A percentile compares a stretch with the other conserved stretches of the same genome.
Conservation (phyloP, 345 rosid species). For the Gossypium stocksii region DNA sequence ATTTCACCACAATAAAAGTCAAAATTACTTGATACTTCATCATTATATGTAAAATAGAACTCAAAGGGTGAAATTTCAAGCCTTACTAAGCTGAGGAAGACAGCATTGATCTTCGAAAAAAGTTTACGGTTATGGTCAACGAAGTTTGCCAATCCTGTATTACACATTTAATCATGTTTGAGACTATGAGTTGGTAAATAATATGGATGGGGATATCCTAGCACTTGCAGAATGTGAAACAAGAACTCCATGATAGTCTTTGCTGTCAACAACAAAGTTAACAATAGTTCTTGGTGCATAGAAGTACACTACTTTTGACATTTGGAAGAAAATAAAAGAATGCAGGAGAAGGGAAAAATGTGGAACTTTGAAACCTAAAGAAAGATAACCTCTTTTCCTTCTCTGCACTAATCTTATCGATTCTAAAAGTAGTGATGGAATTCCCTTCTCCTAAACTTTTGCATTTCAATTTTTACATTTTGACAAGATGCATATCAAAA, state of each 20-base stretch:
- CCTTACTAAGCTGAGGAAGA: constrained; percentile 74
- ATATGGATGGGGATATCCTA: neutral
- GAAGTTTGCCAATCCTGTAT: constrained; percentile 61
- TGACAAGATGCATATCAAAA: neutral
- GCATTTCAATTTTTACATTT: neutral
- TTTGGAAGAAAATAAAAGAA: neutral
- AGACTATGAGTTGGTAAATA: neutral
- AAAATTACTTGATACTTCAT: neutral
- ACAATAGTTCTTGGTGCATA: neutral
- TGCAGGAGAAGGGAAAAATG: neutral
- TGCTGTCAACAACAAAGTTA: neutral
- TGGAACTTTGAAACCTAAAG: neutral
- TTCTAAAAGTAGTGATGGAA: neutral
- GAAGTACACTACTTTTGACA: neutral
- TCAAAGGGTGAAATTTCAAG: neutral
- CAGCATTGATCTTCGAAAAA: constrained; percentile 57
- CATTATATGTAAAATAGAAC: neutral
- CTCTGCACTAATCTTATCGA: neutral
- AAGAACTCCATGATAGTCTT: neutral
- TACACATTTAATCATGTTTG: constrained; percentile 14
- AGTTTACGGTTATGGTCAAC: constrained; percentile 69
- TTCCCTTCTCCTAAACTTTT: neutral
- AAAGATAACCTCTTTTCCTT: neutral
- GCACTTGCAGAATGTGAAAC: too few relatives aligned
- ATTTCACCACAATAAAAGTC: neutral